Percentiles rank a stretch among this genome's conserved stretches.
phyloP scores from a whole-genome alignment of 1,284 basidiomycete species.

The Ganoderma sinense region DNA sequence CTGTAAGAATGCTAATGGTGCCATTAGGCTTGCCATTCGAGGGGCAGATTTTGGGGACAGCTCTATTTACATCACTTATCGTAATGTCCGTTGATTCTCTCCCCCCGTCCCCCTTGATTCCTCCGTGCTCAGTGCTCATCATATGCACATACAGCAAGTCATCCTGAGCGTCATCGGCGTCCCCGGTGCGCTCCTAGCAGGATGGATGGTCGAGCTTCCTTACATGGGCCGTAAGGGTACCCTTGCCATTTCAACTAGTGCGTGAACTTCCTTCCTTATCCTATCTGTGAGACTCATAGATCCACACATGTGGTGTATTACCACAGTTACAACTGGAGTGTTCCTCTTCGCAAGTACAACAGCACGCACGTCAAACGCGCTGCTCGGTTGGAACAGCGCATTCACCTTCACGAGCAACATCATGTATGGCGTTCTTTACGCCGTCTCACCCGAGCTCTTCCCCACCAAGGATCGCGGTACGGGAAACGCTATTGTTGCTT shows the following conservation, averaged over 20 bases:
- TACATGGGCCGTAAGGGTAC: conserved; percentile 67
- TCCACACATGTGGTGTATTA: too few relatives aligned
- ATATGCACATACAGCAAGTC: conserved; percentile 53
- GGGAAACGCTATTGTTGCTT: conserved; percentile 70
- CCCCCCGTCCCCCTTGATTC: too few relatives aligned
- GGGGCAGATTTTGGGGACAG: conserved; percentile 68
- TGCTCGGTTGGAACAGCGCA: conserved; percentile 78
- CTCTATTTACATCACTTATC: conserved; percentile 67
- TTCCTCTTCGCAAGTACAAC: conserved; percentile 76
- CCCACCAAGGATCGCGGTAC: conserved; percentile 77
- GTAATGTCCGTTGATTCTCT: conserved; percentile 55
- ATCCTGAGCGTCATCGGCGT: conserved; percentile 73
- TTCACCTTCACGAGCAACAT: conserved; percentile 69
- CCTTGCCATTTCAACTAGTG: conserved; percentile 63
- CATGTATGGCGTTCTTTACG: conserved; percentile 79
- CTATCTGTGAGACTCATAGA: background rate
- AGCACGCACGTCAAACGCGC: conserved; percentile 62
- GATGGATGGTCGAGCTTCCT: conserved; percentile 63
- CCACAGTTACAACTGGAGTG: conserved; percentile 65
- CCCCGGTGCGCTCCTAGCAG: conserved; percentile 68
- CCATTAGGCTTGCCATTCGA: conserved; percentile 55
- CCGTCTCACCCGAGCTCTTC: conserved; percentile 71
- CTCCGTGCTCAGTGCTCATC: background rate
- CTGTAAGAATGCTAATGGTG: background rate
- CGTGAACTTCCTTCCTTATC: conserved; percentile 25